Base-by-base conservation (phyloP, 2,329 filamentous ascomycete genomes). In the Phyllosticta paracitricarpa region DNA sequence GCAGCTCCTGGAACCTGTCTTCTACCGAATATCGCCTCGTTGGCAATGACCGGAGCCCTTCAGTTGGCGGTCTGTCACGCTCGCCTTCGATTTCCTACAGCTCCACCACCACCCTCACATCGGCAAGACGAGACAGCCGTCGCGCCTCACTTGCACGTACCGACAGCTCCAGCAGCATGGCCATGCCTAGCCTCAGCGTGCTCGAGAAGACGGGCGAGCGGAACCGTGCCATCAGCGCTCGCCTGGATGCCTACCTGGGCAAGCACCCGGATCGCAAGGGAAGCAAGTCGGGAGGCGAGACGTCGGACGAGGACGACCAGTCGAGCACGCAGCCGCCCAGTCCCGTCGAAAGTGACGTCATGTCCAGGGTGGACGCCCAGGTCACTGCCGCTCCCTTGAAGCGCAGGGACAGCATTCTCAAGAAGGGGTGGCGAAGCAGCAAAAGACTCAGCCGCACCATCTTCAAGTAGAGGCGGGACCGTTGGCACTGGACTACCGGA, bases 11-110 rank as follows among this genome's bases (percentile, higher is more conserved):
- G 64, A 69, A 73, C 58, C 70, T 77, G 54, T 70, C 73, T 60
- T 68, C 66, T 60, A 72, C 75, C n/a, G 78, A 78, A 35, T 79
- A 79, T 67, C 70, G 75, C 35, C 73, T 80, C 56, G 76, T 80
- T 54, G 73, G 73, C 60, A 71, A 73, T 57, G 73, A 73, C 57
- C 70, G 70, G 59, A 69, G 69, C 55, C 73, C 73, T 51, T 67
- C 71, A 28, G 66, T 74, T n/a, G 78, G 77, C 63, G 75, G 74
- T 58, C 70, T 74, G 51, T 75, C 71, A 19, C 73, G 70, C 55
- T 66, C 69, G 22, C 72, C 77, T 28, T 75, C 75, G n/a, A 69
- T 73, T 35, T 73, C 69, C 22, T 61, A 57, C 59, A 54, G 58
- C 52, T 60, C 58, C 24, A 60, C 58, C 14, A 61, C 62, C 35